phyloP scores from a whole-genome alignment of 2,329 filamentous ascomycete species.

The Pyricularia sp. region DNA sequence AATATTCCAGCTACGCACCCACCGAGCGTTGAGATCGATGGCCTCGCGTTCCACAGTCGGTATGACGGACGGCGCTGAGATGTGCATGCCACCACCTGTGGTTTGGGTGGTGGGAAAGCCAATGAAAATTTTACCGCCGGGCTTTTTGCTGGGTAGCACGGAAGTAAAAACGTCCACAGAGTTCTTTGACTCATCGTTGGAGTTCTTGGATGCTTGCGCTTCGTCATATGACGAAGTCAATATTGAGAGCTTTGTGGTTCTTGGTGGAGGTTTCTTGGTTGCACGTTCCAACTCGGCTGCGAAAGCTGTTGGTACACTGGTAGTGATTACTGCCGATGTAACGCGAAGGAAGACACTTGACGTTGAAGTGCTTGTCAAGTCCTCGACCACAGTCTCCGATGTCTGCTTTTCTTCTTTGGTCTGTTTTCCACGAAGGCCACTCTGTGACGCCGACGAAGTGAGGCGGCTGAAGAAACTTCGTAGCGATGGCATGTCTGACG shows the following conservation, averaged over 20 bases:
- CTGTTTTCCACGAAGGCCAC: slow-evolving; percentile 36
- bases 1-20: slow-evolving; percentile 89
- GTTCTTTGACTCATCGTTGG: slow-evolving; percentile 22
- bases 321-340: slow-evolving; percentile 70
- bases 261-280: slow-evolving; percentile 93
- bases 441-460: slow-evolving; percentile 43
- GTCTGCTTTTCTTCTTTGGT: slow-evolving; percentile 49
- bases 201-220: slow-evolving; percentile 49
- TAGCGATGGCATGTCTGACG: slow-evolving; percentile 44
- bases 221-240: slow-evolving; percentile 87
- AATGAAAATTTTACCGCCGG: slow-evolving; percentile 81
- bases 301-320: slow-evolving; percentile 59
- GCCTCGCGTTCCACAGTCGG: slow-evolving; percentile 94
- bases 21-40: slow-evolving; percentile 90
- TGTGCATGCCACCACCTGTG: slow-evolving; percentile 83
- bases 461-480: slow-evolving; percentile 70
- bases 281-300: slow-evolving; percentile 82
- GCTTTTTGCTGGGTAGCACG: slow-evolving; percentile 74
- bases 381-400: slow-evolving; percentile 52
- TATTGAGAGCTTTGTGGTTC: slow-evolving; percentile 71
- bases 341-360: slow-evolving; percentile 82
- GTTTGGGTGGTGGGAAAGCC: slow-evolving; percentile 97
- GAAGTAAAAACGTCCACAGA: slow-evolving; percentile 73
- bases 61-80: slow-evolving; percentile 91
- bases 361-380: slow-evolving; percentile 55